Percentiles rank a stretch among this genome's conserved stretches.
These are phyloP conservation scores for Lagenidium giganteum DNA, from an alignment of 352 stramenopile genomes.

Conservation along the genomic window DNA sequence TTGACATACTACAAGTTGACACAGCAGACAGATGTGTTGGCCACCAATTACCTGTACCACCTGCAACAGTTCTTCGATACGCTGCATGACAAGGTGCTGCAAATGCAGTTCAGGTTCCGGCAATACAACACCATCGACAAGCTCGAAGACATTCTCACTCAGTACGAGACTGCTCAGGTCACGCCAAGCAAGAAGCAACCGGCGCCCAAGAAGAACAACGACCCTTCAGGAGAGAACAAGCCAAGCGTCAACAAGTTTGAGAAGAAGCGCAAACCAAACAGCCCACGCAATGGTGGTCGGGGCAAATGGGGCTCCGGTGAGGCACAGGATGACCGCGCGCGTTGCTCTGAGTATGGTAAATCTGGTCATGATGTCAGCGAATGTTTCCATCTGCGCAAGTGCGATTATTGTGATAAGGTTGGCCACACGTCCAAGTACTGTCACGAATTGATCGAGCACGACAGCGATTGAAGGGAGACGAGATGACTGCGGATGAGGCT, in stretches of 20 bases:
- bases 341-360: no score
- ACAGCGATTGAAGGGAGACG: neutral
- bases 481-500: neutral
- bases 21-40: constrained; percentile 11
- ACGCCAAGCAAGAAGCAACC: neutral
- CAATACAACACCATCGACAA: constrained; percentile 8
- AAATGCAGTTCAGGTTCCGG: constrained; percentile 9
- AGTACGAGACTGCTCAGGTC: constrained; percentile 9
- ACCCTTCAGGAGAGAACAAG: neutral
- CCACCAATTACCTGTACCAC: constrained; percentile 14
- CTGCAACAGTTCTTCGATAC: constrained; percentile 16
- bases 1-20: constrained; percentile 12
- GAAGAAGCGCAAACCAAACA: no score
- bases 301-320: no score
- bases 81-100: constrained; percentile 12
- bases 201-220: constrained; percentile 1
- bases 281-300: no score
- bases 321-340: no score
- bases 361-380: neutral
- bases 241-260: no score
- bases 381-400: neutral
- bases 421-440: neutral
- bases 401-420: neutral
- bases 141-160: constrained; percentile 7
- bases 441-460: constrained; percentile 2